Conservation (phyloP, 371 early-diverging fungal species). For the Paraphysoderma sedebokerense region DNA sequence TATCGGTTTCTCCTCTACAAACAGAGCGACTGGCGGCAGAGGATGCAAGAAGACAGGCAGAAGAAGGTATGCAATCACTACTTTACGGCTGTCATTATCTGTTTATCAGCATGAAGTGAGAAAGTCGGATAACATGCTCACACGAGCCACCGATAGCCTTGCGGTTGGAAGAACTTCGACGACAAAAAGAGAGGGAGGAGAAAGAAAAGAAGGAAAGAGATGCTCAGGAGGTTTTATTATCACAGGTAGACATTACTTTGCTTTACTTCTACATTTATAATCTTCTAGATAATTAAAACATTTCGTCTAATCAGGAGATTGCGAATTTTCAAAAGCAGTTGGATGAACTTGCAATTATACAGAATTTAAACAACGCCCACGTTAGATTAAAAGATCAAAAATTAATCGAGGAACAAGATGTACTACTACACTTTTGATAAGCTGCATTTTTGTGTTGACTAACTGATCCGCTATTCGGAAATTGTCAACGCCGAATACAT, state of each 20-base stretch:
- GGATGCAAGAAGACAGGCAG: not conserved
- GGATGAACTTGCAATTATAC: not conserved
- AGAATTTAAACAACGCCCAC: not conserved
- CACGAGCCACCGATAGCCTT: not conserved
- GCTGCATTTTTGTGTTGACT: not conserved
- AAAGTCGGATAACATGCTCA: not conserved
- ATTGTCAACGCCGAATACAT: not conserved
- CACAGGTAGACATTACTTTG: not conserved
- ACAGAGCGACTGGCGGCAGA: not conserved
- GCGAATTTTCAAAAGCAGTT: too few relatives aligned
- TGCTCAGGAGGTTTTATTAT: not conserved
- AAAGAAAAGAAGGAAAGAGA: not conserved
- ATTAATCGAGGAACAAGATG: not conserved
- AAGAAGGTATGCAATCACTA: not conserved
- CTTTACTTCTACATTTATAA: not conserved
- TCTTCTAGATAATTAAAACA: too few relatives aligned
- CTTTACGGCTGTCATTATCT: not conserved
- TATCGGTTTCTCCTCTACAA: not conserved
- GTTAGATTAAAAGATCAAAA: not conserved
- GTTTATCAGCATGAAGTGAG: not conserved
- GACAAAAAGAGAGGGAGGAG: not conserved
- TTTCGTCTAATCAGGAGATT: too few relatives aligned
- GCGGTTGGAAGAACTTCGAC: not conserved
- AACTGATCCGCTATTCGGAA: not conserved
- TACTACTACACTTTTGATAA: not conserved